phyloP scores from a whole-genome alignment of 805 yeast species.

The Candida multigemmis region DNA sequence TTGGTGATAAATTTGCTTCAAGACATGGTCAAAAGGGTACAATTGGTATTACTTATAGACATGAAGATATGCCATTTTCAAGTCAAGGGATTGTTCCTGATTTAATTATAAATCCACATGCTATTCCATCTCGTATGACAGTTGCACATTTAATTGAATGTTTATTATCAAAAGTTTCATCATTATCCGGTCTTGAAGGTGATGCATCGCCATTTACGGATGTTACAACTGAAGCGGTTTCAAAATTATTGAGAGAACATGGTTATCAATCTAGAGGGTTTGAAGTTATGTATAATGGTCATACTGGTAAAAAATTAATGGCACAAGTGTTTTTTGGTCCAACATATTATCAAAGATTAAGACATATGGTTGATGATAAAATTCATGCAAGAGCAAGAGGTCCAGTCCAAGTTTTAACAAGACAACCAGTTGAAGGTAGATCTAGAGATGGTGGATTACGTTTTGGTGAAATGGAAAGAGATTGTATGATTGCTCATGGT shows the following conservation, averaged over 20 bases:
- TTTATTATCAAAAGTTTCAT: constrained; percentile 88
- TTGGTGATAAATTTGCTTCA: constrained; percentile 98
- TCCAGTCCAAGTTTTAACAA: constrained; percentile 93
- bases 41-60: constrained; percentile 96
- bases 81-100: constrained; percentile 96
- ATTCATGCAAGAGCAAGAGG: constrained; percentile 99
- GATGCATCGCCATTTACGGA: constrained; percentile 99
- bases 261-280: constrained; percentile 98
- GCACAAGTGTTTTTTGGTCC: constrained; percentile 99
- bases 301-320: constrained; percentile 95
- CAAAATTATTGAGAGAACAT: constrained; percentile 84
- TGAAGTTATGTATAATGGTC: constrained; percentile 98
- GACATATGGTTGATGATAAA: constrained; percentile 99
- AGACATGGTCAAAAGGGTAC: constrained; percentile 99
- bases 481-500: constrained; percentile 99
- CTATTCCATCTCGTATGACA: constrained; percentile 99
- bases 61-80: constrained; percentile 98
- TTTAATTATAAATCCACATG: constrained; percentile 95
- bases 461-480: constrained; percentile 99
- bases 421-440: constrained; percentile 99
- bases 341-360: constrained; percentile 94
- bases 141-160: constrained; percentile 99
- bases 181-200: constrained; percentile 94
- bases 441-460: constrained; percentile 99
- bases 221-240: constrained; percentile 95